Conservation (phyloP, 495 filamentous ascomycete species). For the Neurospora sp. region DNA sequence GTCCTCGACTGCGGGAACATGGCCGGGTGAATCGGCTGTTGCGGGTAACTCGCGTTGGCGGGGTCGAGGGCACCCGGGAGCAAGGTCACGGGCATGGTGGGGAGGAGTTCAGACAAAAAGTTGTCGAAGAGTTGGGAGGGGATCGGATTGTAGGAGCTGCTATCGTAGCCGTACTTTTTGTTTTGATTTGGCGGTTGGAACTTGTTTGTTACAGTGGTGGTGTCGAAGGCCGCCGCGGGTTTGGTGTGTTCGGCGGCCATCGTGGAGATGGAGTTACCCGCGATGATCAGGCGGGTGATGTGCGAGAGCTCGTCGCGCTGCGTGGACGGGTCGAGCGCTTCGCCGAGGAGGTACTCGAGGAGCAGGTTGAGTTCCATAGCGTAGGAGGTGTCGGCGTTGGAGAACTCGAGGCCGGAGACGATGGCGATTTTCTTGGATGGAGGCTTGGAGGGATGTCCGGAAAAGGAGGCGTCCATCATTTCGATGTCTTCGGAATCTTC, state of each 20-base stretch:
- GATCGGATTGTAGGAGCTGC: slow-evolving; percentile 69
- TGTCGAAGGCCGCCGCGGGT: slow-evolving; percentile 18
- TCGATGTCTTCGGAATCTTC: slow-evolving; percentile 29
- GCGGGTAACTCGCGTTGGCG: slow-evolving; percentile 68
- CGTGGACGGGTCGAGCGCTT: slow-evolving; percentile 47
- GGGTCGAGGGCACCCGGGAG: slow-evolving; percentile 69
- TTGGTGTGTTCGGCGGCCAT: slow-evolving; percentile 19
- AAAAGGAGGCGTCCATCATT: slow-evolving; percentile 28
- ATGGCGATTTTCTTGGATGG: slow-evolving; percentile 65
- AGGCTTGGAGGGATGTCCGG: slow-evolving; percentile 7
- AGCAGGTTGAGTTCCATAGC: slow-evolving; percentile 65
- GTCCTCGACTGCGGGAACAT: slow-evolving; percentile 67
- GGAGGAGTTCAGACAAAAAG: slow-evolving; percentile 71
- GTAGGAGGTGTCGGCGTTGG: slow-evolving; percentile 57
- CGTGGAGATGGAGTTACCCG: slow-evolving; percentile 70
- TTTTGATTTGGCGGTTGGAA: slow-evolving; percentile 18
- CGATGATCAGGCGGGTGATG: slow-evolving; percentile 81
- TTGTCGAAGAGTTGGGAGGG: slow-evolving; percentile 76
- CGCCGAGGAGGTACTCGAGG: slow-evolving; percentile 80
- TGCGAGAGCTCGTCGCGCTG: slow-evolving; percentile 48
- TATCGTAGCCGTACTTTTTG: slow-evolving; percentile 95
- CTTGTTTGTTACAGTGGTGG: slow-evolving; percentile 16
- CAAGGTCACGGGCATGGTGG: slow-evolving; percentile 69
- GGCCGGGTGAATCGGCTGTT: slow-evolving; percentile 73
- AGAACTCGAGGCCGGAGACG: slow-evolving; percentile 78